Evolutionary conservation across 352 stramenopile species (phyloP), one percentile per base, ranked within the genome.

Genomic region (Pythium scleroteichum): DNA sequence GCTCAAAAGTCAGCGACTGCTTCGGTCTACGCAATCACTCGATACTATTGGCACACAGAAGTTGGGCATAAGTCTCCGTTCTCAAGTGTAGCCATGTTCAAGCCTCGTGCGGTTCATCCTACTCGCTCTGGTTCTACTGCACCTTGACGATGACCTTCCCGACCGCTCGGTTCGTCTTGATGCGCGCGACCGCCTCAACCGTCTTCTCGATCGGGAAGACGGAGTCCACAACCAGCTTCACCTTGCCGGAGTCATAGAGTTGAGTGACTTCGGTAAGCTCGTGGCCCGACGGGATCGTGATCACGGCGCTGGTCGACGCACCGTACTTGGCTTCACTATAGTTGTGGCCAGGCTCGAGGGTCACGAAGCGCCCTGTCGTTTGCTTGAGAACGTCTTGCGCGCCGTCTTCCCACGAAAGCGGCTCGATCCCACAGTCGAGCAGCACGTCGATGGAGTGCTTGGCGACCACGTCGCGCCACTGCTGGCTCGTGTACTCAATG

Each of bases 291-390:
- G 73, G 47, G 24, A 55, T 12, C 19, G 46, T 24, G 4, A 64
- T 52, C 3, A 72, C 64, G 12, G 32, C 38, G 41, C 41, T 60
- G 10, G 65, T 12, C n/a, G 39, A 53, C 13, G 78, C 80, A 24
- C 78, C 81, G 16, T 89, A 81, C 17, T 72, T 55, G 4, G 82
- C 80, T 50, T 85, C 78, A 19, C 73, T 78, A 1, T 66, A 73
- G 3, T 69, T 51, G 47, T 61, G 54, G 7, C 73, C 69, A 39
- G 9, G 26, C 1, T 38, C 2, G n/a, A 79, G 72, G 1, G 46
- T 79, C 46, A 78, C 67, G 53, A 78, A 81, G 20, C 68, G 70
- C 6, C 67, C 70, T 0, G 56, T 69, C 29, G 61, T 29, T 59
- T 76, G 72, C 49, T 55, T 55, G 1, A 80, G 47, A 40, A 80